Evolutionary conservation across 106 monocot genomes (phyloP).

Genomic region (Hemerocallis citrina): DNA sequence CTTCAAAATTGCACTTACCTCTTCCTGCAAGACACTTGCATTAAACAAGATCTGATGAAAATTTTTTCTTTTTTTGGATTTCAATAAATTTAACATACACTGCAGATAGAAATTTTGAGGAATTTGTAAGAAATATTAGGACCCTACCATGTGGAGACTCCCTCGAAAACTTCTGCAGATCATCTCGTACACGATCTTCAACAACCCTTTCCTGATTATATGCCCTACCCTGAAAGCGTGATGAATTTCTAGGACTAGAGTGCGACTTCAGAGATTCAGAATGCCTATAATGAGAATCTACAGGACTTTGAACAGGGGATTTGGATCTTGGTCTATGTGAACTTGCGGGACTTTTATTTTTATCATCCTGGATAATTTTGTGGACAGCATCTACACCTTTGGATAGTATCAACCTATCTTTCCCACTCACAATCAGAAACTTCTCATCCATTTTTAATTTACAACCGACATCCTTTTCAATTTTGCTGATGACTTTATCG

Average conservation of each 20-base stretch:
- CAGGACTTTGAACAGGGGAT: conserved; percentile 45
- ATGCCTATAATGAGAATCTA: conserved; percentile 31
- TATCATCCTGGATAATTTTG: conserved; percentile 78
- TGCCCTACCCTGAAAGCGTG: conserved; percentile 29
- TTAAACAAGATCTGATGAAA: conserved; percentile 3
- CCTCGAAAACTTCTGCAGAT: conserved; percentile 42
- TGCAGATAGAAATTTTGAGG: not conserved
- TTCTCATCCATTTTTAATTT: conserved; percentile 97
- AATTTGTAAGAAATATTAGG: not conserved
- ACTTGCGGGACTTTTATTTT: conserved; percentile 28
- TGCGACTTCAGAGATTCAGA: conserved; percentile 62
- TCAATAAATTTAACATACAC: not conserved
- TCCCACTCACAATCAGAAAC: conserved; percentile 85
- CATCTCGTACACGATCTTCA: conserved; percentile 55
- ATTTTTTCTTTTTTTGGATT: conserved; percentile 10
- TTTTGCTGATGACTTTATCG: conserved; percentile 59
- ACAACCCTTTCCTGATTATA: conserved; percentile 39
- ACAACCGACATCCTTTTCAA: conserved; percentile 89
- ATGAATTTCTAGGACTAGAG: conserved; percentile 35
- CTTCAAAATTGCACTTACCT: conserved; percentile 96
- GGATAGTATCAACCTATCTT: conserved; percentile 63
- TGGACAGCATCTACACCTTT: conserved; percentile 96
- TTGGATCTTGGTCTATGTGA: conserved; percentile 47
- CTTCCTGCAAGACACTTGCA: conserved; percentile 67
- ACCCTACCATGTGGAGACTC: conserved; percentile 85